Base-by-base conservation (phyloP, 2,329 filamentous ascomycete genomes). In the Orbilia quercus region DNA sequence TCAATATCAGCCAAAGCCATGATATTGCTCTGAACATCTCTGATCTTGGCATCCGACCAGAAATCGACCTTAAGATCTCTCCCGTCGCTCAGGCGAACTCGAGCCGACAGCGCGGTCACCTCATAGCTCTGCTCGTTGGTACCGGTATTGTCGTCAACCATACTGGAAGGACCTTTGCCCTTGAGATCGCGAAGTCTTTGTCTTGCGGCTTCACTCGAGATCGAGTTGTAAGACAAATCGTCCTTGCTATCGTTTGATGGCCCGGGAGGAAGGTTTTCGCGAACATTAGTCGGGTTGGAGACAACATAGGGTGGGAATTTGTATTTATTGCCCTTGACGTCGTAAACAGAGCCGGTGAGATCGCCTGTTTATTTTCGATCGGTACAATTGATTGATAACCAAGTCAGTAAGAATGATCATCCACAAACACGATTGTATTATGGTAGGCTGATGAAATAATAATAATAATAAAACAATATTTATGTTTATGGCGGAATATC, bases 251-350 rank as follows among this genome's bases (percentile, higher is more conserved):
- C 58, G 22, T 9, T 53, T 2, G 59, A 72, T 1, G 18, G 22
- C n/a, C 66, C 34, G 23, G 58, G 58, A 18, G n/a, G 36, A 2
- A 53, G 42, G 55, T 42, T 25, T 1, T 36, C 18, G 40, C 53
- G 28, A n/a, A 73, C 40, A 38, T 73, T 73, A 7, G 36, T 40
- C 5, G 69, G 69, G 16, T 73, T 53, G 18, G 28, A 66, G 22
- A 73, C n/a, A 7, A 73, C 51, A 38, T 50, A 59, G 2, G 23
- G 7, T 6, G 60, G 60, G 34, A 64, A 54, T 48, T 44, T 50
- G 60, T 73, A 73, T 44, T 28, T 62, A 40, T 66, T 73, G 20
- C 69, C 69, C 6, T 42, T 20, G 1, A 48, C 44, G 42, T 73
- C 69, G 16, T 55, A 73, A n/a, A 47, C 40, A 2, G 60, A 54